These are phyloP conservation scores for Phytophthora uliginosa DNA, from an alignment of 352 stramenopile species.

Conservation along the genomic window DNA sequence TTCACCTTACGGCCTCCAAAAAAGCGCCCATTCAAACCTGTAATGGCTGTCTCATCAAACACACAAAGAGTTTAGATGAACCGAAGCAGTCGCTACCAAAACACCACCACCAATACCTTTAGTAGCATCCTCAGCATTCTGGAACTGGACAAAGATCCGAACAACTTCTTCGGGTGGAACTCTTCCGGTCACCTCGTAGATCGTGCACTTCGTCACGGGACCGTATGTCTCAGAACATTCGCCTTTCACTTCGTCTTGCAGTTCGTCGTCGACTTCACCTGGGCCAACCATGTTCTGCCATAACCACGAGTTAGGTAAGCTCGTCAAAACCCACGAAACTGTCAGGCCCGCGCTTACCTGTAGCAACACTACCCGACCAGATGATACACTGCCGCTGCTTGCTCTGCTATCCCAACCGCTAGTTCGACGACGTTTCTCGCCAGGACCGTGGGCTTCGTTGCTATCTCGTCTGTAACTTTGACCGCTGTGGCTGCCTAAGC, in stretches of 20 bases:
- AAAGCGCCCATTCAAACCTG: slow-evolving; percentile 89
- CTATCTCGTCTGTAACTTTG: background rate
- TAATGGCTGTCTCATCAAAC: slow-evolving; percentile 53
- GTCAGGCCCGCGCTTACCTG: slow-evolving; percentile 24
- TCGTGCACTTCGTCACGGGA: slow-evolving; percentile 76
- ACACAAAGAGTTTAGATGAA: background rate
- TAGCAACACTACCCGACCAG: slow-evolving; percentile 44
- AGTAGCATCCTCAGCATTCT: slow-evolving; percentile 66
- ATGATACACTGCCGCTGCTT: slow-evolving; percentile 3
- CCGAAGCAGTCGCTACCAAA: background rate
- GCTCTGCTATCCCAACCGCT: slow-evolving; percentile 40
- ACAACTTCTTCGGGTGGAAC: slow-evolving; percentile 79
- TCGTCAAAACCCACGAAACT: background rate
- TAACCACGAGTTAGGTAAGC: background rate
- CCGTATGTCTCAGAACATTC: slow-evolving; percentile 90
- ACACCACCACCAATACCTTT: slow-evolving; percentile 61
- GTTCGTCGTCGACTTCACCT: slow-evolving; percentile 90
- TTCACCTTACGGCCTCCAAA: slow-evolving; percentile 91
- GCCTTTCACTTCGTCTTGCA: slow-evolving; percentile 90
- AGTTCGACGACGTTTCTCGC: slow-evolving; percentile 36
- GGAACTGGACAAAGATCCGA: slow-evolving; percentile 93
- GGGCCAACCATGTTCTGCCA: slow-evolving; percentile 93
- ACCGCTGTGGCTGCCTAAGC: slow-evolving; percentile 2
- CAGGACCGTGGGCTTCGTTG: slow-evolving; percentile 1
- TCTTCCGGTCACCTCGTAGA: slow-evolving; percentile 70